These are phyloP conservation scores for Leccinum pallidistipes DNA, from an alignment of 1,284 basidiomycete species.

Conservation along the genomic window DNA sequence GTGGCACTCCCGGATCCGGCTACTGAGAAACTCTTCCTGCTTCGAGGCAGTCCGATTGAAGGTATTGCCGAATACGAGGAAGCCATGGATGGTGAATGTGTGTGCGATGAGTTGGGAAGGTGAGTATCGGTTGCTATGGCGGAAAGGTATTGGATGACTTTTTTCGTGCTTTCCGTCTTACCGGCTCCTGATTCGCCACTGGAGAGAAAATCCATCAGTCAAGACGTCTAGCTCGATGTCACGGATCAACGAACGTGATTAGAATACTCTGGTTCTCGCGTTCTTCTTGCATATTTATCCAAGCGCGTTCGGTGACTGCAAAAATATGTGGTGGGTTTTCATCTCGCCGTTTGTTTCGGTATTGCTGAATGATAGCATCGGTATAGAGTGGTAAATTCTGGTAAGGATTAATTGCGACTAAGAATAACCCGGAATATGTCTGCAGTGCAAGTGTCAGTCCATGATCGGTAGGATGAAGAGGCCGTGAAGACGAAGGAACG, in stretches of 20 bases:
- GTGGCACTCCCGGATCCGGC: slow-evolving; percentile 46
- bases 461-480: background rate
- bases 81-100: slow-evolving; percentile 50
- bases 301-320: slow-evolving; percentile 95
- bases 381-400: slow-evolving; percentile 92
- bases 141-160: slow-evolving; percentile 98
- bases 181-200: slow-evolving; percentile 99
- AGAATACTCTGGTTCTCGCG: slow-evolving; percentile 97
- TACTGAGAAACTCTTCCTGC: slow-evolving; percentile 46
- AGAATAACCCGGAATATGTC: slow-evolving; percentile 96
- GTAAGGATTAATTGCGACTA: slow-evolving; percentile 99
- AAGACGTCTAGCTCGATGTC: background rate
- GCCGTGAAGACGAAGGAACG: background rate
- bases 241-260: slow-evolving; percentile 75
- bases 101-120: slow-evolving; percentile 58
- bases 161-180: slow-evolving; percentile 99
- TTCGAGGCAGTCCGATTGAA: slow-evolving; percentile 58
- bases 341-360: slow-evolving; percentile 88
- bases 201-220: slow-evolving; percentile 2
- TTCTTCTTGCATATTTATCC: slow-evolving; percentile 98
- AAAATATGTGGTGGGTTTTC: slow-evolving; percentile 98
- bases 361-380: slow-evolving; percentile 89
- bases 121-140: slow-evolving; percentile 90
- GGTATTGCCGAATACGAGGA: slow-evolving; percentile 54
- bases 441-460: slow-evolving; percentile 36